Evolutionary conservation across 441 rosid genomes (phyloP), one percentile per base, ranked within the genome.

Genomic region (Omphalea diandra): DNA sequence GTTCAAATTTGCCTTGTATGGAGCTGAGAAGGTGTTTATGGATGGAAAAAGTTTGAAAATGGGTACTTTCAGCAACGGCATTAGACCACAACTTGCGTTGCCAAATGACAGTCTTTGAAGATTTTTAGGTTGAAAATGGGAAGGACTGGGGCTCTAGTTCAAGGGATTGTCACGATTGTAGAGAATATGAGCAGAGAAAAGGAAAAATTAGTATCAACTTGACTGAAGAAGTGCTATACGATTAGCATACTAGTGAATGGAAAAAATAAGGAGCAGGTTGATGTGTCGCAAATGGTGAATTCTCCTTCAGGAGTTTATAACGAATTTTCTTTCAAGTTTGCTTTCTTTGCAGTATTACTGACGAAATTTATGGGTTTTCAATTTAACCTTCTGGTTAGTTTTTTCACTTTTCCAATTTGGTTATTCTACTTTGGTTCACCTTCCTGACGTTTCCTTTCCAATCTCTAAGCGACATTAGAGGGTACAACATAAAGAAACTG

Each of bases 331-430:
- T 43, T 52, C 38, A 76, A 68, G n/a, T 47, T 76, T 61, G 49
- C 62, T 35, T 69, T 75, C 46, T 32, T 74, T 43, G 27, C 72
- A 10, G 18, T 52, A 11, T 26, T 72, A 22, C 18, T 50, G 52
- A 61, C 49, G 36, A 80, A 74, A 64, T 33, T 78, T 38, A 27
- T 40, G 24, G 76, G 75, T 12, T 73, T 77, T 66, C 69, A 77
- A 5, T n/a, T 75, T 59, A 75, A 73, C 41, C 67, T 79, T 15
- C 20, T 77, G 20, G 44, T 73, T 29, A 52, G 61, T 15, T 70
- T 70, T 27, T 40, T 79, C 62, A 70, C 73, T 0, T 79, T 79
- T 67, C 83, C 84, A 41, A 67, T 77, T 22, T 57, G 83, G 76
- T 68, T 71, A 9, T 70, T 73, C 0, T 71, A 55, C 43, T 63